Evolutionary conservation across 257 asterid species (phyloP).

Genomic region (Solanum virginianum): DNA sequence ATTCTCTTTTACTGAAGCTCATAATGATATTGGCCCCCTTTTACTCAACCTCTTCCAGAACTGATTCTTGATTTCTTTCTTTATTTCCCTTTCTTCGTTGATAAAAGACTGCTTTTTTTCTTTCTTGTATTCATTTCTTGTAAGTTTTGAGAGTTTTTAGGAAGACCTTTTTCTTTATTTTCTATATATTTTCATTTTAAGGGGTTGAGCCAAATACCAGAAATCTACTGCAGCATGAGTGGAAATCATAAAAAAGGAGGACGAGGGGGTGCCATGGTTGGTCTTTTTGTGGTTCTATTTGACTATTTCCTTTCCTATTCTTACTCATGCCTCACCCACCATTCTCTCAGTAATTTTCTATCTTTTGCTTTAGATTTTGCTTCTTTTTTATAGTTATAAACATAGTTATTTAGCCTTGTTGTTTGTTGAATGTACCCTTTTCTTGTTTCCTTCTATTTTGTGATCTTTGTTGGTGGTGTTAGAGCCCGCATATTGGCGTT

Average conservation of each 20-base stretch:
- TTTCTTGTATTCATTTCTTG: background rate
- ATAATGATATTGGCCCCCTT: slow-evolving; percentile 39
- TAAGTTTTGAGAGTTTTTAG: background rate
- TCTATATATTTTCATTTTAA: background rate
- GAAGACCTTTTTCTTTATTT: background rate
- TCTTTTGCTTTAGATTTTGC: background rate
- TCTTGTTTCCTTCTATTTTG: background rate
- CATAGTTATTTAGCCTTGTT: background rate
- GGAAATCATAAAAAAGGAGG: background rate
- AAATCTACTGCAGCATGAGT: background rate
- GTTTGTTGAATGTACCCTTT: background rate
- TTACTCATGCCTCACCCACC: slow-evolving; percentile 69
- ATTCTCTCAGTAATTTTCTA: slow-evolving; percentile 35
- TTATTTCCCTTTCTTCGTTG: background rate
- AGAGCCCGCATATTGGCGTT: no score
- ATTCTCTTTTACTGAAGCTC: slow-evolving; percentile 38
- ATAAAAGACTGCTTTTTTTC: background rate
- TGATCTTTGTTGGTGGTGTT: background rate
- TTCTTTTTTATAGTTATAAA: background rate
- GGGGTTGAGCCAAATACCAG: background rate
- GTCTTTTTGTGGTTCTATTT: slow-evolving; percentile 50
- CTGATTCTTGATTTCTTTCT: background rate
- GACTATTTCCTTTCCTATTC: slow-evolving; percentile 38
- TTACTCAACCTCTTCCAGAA: slow-evolving; percentile 11
- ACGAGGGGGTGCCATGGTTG: slow-evolving; percentile 54